Base-by-base conservation (phyloP, 768 basidiomycete genomes). In the Mycena sanguinolenta region DNA sequence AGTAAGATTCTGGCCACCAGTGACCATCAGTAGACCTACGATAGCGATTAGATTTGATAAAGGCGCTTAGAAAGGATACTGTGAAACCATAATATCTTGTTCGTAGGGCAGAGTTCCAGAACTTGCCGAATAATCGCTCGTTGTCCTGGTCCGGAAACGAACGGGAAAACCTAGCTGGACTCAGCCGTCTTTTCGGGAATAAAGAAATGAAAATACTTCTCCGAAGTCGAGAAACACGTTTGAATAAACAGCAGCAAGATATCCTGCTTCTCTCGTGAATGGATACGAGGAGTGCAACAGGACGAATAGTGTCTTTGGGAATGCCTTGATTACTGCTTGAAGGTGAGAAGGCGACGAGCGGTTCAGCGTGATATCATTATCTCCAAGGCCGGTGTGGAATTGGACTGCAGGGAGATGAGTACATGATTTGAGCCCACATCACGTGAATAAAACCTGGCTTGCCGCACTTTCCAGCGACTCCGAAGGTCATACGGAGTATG, bases 191-290 rank as follows among this genome's bases (percentile, higher is more conserved):
- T 52, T 58, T 28, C 21, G 27, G 25, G 39, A 36, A n/a, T 38
- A 58, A 55, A 17, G 9, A 23, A 60, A 34, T 32, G n/a, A 17
- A 59, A 75, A 32, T 63, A 87, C 88, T 82, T 92, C 91, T 46
- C 94, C 93, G 76, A 95, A 92, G 78, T 95, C 94, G 53, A 94
- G 81, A 74, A 87, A 94, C 14, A 94, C 93, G 71, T 95, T 95
- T 58, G 82, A 76, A 72, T 94, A 94, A 14, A 91, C 87, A 0
- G 92, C 82, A 0, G 92, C 84, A 58, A 95, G 84, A 78, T 95
- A 95, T 7, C 91, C 92, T 8, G 92, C 93, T 66, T 95, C 93
- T 49, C 90, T 87, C 5, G 89, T 92, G 77, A 87, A 94, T 0
- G 94, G 94, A 74, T 95, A 95, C n/a, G 90, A 85, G 5, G 92